phyloP scores from a whole-genome alignment of 2,329 filamentous ascomycete species.

The Mariannaea sp. region DNA sequence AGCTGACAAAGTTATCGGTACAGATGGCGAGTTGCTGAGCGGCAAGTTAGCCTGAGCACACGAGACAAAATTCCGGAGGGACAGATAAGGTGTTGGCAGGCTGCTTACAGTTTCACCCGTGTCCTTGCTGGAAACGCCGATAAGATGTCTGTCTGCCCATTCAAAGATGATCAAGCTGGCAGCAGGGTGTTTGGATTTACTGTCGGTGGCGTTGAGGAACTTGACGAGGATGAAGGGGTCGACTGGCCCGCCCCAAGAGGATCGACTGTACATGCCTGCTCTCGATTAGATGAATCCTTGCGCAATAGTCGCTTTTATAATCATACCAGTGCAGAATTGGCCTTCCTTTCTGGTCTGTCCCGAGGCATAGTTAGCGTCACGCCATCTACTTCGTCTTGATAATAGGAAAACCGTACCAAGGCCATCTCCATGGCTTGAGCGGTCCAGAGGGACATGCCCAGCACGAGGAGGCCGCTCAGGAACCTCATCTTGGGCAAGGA shows the following conservation, averaged over 20 bases:
- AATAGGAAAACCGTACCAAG: slow-evolving; percentile 51
- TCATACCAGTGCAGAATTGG: slow-evolving; percentile 74
- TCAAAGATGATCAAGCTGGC: slow-evolving; percentile 92
- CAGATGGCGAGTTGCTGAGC: slow-evolving; percentile 65
- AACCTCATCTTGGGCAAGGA: slow-evolving; percentile 55
- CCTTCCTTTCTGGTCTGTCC: slow-evolving; percentile 73
- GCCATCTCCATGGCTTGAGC: slow-evolving; percentile 61
- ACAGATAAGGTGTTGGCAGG: slow-evolving; percentile 4
- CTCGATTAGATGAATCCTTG: slow-evolving; percentile 17
- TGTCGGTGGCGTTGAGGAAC: slow-evolving; percentile 66
- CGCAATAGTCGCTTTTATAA: neutral
- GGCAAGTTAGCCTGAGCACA: neutral
- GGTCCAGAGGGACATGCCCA: slow-evolving; percentile 61
- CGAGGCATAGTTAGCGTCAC: slow-evolving; percentile 29
- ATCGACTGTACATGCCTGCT: slow-evolving; percentile 88
- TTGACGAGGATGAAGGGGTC: slow-evolving; percentile 90
- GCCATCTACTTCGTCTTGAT: neutral
- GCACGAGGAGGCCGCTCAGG: slow-evolving; percentile 54
- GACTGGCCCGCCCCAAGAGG: slow-evolving; percentile 82
- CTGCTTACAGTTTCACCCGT: slow-evolving; percentile 59
- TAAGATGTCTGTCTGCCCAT: slow-evolving; percentile 81
- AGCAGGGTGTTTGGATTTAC: slow-evolving; percentile 67
- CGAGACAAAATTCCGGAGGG: too few species aligned
- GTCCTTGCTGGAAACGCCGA: slow-evolving; percentile 69
- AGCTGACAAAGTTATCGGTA: slow-evolving; percentile 69